Evolutionary conservation across 768 basidiomycete species (phyloP).

Genomic region (Gyrodon lividus): DNA sequence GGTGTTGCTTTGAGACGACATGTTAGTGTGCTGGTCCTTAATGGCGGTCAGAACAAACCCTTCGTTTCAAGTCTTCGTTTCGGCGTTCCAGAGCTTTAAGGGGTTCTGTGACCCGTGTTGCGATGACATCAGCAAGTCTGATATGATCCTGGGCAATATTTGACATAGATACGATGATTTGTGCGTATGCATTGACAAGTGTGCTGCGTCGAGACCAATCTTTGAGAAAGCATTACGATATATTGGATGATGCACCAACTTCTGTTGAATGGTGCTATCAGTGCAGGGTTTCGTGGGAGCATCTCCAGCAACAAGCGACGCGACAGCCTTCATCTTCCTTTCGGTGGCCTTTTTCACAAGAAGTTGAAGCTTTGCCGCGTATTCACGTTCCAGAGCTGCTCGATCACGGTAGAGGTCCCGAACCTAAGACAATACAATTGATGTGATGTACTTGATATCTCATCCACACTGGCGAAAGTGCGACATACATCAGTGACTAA

Average conservation of each 20-base stretch:
- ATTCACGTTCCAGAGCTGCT: slow-evolving; percentile 72
- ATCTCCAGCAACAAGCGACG: slow-evolving; percentile 58
- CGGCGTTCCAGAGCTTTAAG: slow-evolving; percentile 58
- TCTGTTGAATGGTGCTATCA: slow-evolving; percentile 50
- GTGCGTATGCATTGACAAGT: slow-evolving; percentile 65
- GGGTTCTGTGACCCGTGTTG: slow-evolving; percentile 59
- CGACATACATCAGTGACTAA: slow-evolving; percentile 59
- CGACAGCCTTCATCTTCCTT: slow-evolving; percentile 61
- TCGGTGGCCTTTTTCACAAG: slow-evolving; percentile 68
- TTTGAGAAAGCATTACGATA: slow-evolving; percentile 11
- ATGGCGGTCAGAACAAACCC: slow-evolving; percentile 38
- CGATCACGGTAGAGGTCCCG: slow-evolving; percentile 71
- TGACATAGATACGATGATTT: slow-evolving; percentile 60
- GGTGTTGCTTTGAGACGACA: slow-evolving; percentile 50
- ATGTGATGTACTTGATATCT: slow-evolving; percentile 1
- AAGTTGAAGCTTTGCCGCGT: slow-evolving; percentile 66
- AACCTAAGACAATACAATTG: slow-evolving; percentile 52
- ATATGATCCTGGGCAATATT: slow-evolving; percentile 68
- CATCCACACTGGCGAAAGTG: background rate
- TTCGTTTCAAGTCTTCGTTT: slow-evolving; percentile 68
- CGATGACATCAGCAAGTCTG: slow-evolving; percentile 61
- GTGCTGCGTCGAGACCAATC: slow-evolving; percentile 47
- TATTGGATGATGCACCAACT: slow-evolving; percentile 37
- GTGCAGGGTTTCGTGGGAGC: slow-evolving; percentile 66
- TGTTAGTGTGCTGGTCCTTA: slow-evolving; percentile 7